Evolutionary conservation across 2,329 filamentous ascomycete species (phyloP), one percentile per base, ranked within the genome.

Genomic region (Fusarium sp.): DNA sequence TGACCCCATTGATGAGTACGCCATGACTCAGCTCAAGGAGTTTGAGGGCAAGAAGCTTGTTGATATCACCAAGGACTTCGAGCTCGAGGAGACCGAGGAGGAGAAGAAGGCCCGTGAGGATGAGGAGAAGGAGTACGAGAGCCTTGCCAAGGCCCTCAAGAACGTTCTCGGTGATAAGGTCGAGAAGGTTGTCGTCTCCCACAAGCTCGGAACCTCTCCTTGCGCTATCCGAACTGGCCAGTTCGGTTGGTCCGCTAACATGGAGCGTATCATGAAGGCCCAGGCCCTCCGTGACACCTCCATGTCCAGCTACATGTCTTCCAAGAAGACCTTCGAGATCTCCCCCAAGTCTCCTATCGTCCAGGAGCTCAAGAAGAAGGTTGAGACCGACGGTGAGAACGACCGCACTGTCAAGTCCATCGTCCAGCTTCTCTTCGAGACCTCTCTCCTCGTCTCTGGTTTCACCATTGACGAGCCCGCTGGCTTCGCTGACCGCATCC

Each of bases 181-280:
- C 73, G 96, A 99, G 93, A 99, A 99, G 91, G 96, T 99, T 39
- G 94, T 99, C 70, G 95, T 99, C 81, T 95, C 91, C 74, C 93
- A 98, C 92, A 98, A 98, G 91, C 90, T 99, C 64, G 89, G 92
- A 75, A 92, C 91, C 80, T 89, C 96, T 71, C 96, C 96, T 78
- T 98, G 96, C 84, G 96, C 96, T 81, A 98, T 99, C 88, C 95
- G 96, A 83, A 99, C 96, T 75, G 96, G 96, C 79, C 96, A 98
- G 86, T 99, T 99, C 83, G 96, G 96, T 84, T 99, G 96, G 96
- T 98, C 95, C 59, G 96, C 96, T 80, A 99, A 99, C 90, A 99
- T 99, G 96, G 96, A 99, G 90, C 96, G 96, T 88, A 99, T 99
- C 90, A 99, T 99, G 96, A 99, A 99, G 91, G 96, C 96, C 27